Evolutionary conservation across 768 basidiomycete species (phyloP), one percentile per base, ranked within the genome.

Genomic region (Mrakia blollopis): DNA sequence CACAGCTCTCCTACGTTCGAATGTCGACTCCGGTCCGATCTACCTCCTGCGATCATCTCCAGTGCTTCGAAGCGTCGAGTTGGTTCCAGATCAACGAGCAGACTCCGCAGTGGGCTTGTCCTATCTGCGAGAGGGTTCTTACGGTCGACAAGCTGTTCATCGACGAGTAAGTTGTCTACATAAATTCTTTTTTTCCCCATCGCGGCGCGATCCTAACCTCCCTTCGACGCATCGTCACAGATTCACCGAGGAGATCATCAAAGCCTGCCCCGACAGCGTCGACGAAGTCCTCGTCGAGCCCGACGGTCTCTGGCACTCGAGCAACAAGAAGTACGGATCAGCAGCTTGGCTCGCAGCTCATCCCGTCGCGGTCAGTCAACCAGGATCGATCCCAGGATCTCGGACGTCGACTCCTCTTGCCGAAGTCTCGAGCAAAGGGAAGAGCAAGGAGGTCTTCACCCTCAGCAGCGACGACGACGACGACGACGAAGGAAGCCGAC

Each of bases 41-140:
- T 0, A 87, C 85, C n/a, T 86, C 87, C 77, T 98, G 97, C 81
- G 89, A 91, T 52, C 97, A 98, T 83, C 85, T 92, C 10, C 92
- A 94, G 80, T 99, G 97, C 83, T 99, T 98, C 84, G 97, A 99
- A 83, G 94, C 94, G 0, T 87, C 87, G 25, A 93, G 92, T 57
- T 99, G 94, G 94, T 93, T 91, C 81, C 90, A 91, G 7, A 89
- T 96, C 82, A 98, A 97, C 89, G 92, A 96, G 81, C 91, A 93
- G 84, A 98, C 94, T 13, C 97, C 96, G 2, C 94, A 94, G 41
- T 99, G 92, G 91, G 83, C 91, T 65, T 98, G 97, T 84, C 96
- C 97, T 37, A 91, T 94, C 61, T 98, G 97, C 84, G 92, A 93
- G 82, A 90, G 88, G 81, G 85, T 87, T 65, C 83, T 99, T 73